A percentile compares a stretch with the other conserved stretches of the same genome.
Conservation (phyloP, 164 flowering plant genomes). For the Houttuynia cordata region DNA sequence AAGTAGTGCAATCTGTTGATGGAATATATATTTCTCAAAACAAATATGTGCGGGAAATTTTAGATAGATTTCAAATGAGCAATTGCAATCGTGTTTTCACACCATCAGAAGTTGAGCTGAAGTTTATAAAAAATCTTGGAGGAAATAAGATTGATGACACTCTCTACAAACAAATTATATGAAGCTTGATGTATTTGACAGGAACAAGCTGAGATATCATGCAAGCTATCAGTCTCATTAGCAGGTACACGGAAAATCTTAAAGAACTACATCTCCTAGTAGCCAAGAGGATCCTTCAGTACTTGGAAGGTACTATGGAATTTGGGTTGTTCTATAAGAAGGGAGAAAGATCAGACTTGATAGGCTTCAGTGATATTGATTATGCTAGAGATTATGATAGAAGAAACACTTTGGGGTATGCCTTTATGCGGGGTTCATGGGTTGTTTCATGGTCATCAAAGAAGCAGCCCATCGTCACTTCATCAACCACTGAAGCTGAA, state of each 20-base stretch:
- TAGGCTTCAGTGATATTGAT: background rate
- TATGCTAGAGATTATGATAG: background rate
- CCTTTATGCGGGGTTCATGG: background rate
- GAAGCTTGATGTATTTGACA: conserved; percentile 1
- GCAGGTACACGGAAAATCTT: conserved; percentile 2
- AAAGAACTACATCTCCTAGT: background rate
- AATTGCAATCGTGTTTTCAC: conserved; percentile 1
- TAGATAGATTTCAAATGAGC: conserved; percentile 1
- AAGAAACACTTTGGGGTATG: background rate
- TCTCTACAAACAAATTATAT: background rate
- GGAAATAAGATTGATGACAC: background rate
- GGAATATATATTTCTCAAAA: conserved; percentile 5
- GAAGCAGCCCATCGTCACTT: too few relatives aligned
- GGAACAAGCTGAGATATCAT: conserved; percentile 5
- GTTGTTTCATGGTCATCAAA: too few relatives aligned
- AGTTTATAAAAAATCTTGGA: conserved; percentile 1
- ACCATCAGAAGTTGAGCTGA: background rate
- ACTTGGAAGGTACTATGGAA: background rate
- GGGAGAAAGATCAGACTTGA: background rate
- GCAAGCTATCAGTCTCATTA: background rate
- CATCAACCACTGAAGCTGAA: too few relatives aligned
- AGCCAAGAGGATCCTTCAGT: background rate
- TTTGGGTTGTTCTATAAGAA: too few relatives aligned
- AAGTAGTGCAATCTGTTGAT: conserved; percentile 2
- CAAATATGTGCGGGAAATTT: conserved; percentile 2